phyloP scores from a whole-genome alignment of 768 basidiomycete species.

The Heimioporus sp. region DNA sequence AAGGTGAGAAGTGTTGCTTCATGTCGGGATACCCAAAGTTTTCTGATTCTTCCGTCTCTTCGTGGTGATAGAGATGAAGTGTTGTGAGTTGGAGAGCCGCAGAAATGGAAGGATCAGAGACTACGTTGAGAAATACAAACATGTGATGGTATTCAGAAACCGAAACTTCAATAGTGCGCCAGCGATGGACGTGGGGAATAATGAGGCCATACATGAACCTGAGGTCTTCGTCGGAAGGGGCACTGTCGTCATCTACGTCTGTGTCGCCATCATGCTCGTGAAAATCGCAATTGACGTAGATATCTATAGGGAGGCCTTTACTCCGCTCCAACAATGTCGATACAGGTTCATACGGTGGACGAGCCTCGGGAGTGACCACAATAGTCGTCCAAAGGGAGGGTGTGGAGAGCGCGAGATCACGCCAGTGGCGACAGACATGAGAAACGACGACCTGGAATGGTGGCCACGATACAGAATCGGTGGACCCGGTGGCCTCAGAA shows the following conservation, averaged over 20 bases:
- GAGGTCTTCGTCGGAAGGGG: slow-evolving; percentile 23
- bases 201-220: slow-evolving; percentile 35
- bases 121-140: slow-evolving; percentile 39
- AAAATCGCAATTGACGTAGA: slow-evolving; percentile 46
- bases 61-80: slow-evolving; percentile 56
- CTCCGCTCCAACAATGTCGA: slow-evolving; percentile 51
- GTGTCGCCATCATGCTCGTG: slow-evolving; percentile 20
- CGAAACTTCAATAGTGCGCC: slow-evolving; percentile 49
- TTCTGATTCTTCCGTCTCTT: slow-evolving; percentile 39
- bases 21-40: slow-evolving; percentile 22
- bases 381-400: slow-evolving; percentile 58
- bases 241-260: slow-evolving; percentile 4
- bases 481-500: slow-evolving; percentile 4
- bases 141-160: slow-evolving; percentile 49
- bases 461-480: slow-evolving; percentile 8
- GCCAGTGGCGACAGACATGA: slow-evolving; percentile 63
- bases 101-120: slow-evolving; percentile 38
- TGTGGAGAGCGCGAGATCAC: slow-evolving; percentile 47
- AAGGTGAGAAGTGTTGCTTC: slow-evolving; percentile 43
- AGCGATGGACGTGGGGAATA: slow-evolving; percentile 51
- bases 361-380: slow-evolving; percentile 16
- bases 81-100: slow-evolving; percentile 53
- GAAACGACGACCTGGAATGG: slow-evolving; percentile 56
- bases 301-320: slow-evolving; percentile 50
- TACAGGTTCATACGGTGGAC: slow-evolving; percentile 43